Base-by-base conservation (phyloP, 2,329 filamentous ascomycete species). In the Fonsecaea monophora region DNA sequence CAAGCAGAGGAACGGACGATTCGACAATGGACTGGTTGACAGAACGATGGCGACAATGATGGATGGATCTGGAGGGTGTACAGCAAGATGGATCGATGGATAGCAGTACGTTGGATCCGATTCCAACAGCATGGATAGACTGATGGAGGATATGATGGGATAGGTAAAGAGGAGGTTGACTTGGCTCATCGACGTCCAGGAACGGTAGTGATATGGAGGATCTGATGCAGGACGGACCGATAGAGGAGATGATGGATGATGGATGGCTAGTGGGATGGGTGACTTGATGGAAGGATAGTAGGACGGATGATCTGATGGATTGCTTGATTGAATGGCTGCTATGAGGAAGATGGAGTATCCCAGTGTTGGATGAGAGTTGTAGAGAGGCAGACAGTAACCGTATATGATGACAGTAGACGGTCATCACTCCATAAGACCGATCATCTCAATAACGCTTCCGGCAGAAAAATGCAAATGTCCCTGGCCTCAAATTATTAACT, bases 301-400 rank as follows among this genome's bases (percentile, higher is more conserved):
- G 38, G 38, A 40, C 12, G 12, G 38, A 15, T 40, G 38, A 40
- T 40, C 38, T 13, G 38, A 40, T 48, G n/a, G 42, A 21, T 21
- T 48, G 42, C 5, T 56, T 48, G 37, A 34, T 59, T 48, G 45
- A 35, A 15, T 48, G 18, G 42, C 57, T 21, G 30, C 45, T 53
- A 50, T 48, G 42, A 53, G 42, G 42, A 48, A 60, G 57, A 60
- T 60, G 42, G 34, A 60, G 57, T 10, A 50, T 50, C 12, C 45
- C 45, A 50, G 18, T 50, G 18, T 10, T 50, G 45, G 45, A 50
- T 50, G 45, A 50, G 45, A 50, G 21, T 50, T 25, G 45, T 50
- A 50, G 45, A 50, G 45, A 50, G 45, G 45, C 21, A 50, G 45
- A 21, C 45, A 50, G 25, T 50, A 50, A 30, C 45, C 18, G 45